Evolutionary conservation across 768 basidiomycete species (phyloP).

Genomic region (Mycena vulgaris): DNA sequence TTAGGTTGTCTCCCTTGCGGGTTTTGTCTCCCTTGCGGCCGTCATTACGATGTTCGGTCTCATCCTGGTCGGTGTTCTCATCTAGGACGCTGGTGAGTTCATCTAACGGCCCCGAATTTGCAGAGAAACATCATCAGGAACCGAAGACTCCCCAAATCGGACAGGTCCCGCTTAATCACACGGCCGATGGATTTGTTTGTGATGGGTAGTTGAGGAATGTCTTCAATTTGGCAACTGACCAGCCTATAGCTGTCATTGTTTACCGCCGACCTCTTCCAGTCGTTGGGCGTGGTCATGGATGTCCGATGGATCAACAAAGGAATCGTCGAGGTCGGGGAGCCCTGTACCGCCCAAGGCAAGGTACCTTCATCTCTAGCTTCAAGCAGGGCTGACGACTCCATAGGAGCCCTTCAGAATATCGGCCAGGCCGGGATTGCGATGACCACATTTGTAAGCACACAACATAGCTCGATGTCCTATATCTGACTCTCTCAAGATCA

Average conservation of each 20-base stretch:
- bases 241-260: constrained; percentile 25
- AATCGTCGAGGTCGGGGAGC: neutral
- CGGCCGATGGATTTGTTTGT: constrained; percentile 22
- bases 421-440: constrained; percentile 25
- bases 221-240: neutral
- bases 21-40: constrained; percentile 5
- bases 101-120: neutral
- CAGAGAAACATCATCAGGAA: constrained; percentile 4
- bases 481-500: neutral
- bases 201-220: neutral
- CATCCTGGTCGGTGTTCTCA: constrained; percentile 2
- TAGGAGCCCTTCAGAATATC: constrained; percentile 17
- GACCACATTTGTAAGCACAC: constrained; percentile 7
- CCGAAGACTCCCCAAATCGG: neutral
- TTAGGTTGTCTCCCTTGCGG: constrained; percentile 4
- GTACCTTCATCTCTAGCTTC: fast-evolving
- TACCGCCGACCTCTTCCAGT: constrained; percentile 24
- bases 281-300: constrained; percentile 25
- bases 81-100: neutral
- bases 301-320: constrained; percentile 24
- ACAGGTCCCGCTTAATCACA: neutral
- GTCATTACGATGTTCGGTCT: constrained; percentile 1
- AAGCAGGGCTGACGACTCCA: neutral
- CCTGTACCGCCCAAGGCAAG: constrained; percentile 29
- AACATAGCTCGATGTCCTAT: neutral